A percentile compares a stretch with the other conserved stretches of the same genome.
phyloP scores from a whole-genome alignment of 768 basidiomycete genomes.

The Russula dissimulans region DNA sequence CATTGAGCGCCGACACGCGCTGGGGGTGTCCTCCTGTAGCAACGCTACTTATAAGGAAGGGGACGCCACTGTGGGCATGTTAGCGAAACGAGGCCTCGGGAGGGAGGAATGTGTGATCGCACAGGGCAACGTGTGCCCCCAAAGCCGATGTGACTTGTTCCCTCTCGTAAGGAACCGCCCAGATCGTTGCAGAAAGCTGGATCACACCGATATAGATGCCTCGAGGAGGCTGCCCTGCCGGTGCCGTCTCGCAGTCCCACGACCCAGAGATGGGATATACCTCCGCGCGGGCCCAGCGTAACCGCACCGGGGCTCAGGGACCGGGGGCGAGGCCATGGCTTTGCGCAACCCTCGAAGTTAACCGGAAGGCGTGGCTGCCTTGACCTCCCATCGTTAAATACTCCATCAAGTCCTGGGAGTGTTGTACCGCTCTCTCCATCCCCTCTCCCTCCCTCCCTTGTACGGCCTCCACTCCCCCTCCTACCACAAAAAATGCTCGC shows the following conservation, averaged over 20 bases:
- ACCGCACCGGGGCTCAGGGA: not conserved
- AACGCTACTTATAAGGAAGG: not conserved
- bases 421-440: not conserved
- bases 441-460: not conserved
- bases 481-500: constrained; percentile 7
- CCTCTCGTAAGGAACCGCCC: not conserved
- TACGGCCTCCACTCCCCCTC: not conserved
- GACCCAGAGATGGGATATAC: not conserved
- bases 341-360: constrained; percentile 14
- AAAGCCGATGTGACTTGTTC: constrained; percentile 6
- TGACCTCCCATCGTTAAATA: constrained; percentile 14
- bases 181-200: not conserved
- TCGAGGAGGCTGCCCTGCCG: constrained; percentile 9
- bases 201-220: constrained; percentile 12
- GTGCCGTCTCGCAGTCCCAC: constrained; percentile 4
- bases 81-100: constrained; percentile 8
- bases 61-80: constrained; percentile 7
- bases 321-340: constrained; percentile 10
- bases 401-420: not conserved
- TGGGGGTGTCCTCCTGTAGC: not conserved
- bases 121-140: constrained; percentile 7
- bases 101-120: constrained; percentile 17
- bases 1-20: not conserved
- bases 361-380: constrained; percentile 15
- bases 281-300: constrained; percentile 16